These are phyloP conservation scores for Viola odorata DNA, from an alignment of 345 rosid genomes.

Conservation along the genomic window DNA sequence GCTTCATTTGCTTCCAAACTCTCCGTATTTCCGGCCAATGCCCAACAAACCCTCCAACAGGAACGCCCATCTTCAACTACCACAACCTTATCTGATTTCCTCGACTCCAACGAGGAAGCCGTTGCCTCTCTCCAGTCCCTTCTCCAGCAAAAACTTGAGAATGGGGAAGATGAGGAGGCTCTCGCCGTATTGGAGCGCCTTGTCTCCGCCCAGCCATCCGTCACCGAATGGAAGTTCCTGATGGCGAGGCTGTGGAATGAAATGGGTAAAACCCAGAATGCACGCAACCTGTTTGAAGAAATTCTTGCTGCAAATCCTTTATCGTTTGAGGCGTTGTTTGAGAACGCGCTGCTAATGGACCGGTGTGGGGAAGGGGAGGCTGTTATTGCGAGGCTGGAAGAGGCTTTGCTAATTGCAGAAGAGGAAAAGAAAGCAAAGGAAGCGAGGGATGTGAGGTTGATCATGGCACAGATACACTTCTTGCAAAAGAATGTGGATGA, in stretches of 20 bases:
- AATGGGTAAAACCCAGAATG: slow-evolving; percentile 52
- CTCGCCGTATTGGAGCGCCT: slow-evolving; percentile 40
- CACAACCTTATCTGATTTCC: slow-evolving; percentile 37
- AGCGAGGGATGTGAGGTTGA: slow-evolving; percentile 71
- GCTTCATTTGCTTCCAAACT: slow-evolving; percentile 42
- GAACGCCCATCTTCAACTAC: slow-evolving; percentile 18
- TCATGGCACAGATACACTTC: slow-evolving; percentile 79
- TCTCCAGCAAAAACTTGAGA: slow-evolving; percentile 63
- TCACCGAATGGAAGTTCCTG: slow-evolving; percentile 68
- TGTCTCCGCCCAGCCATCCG: slow-evolving; percentile 52
- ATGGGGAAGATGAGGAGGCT: slow-evolving; percentile 68
- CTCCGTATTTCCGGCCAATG: slow-evolving; percentile 44
- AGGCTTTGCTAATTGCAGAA: slow-evolving; percentile 58
- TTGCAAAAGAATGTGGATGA: slow-evolving; percentile 80
- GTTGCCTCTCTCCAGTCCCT: slow-evolving; percentile 47
- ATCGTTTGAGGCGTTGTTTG: slow-evolving; percentile 84
- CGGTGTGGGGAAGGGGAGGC: slow-evolving; percentile 70
- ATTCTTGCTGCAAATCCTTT: slow-evolving; percentile 64
- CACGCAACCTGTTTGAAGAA: slow-evolving; percentile 79
- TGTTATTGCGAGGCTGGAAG: slow-evolving; percentile 58
- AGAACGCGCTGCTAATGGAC: slow-evolving; percentile 83
- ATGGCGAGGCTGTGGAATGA: slow-evolving; percentile 53
- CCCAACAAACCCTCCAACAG: slow-evolving; percentile 24
- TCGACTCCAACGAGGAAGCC: slow-evolving; percentile 48
- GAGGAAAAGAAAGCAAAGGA: slow-evolving; percentile 59